These are phyloP conservation scores for Macroventuria anomochaeta DNA, from an alignment of 2,329 filamentous ascomycete species.

Conservation along the genomic window DNA sequence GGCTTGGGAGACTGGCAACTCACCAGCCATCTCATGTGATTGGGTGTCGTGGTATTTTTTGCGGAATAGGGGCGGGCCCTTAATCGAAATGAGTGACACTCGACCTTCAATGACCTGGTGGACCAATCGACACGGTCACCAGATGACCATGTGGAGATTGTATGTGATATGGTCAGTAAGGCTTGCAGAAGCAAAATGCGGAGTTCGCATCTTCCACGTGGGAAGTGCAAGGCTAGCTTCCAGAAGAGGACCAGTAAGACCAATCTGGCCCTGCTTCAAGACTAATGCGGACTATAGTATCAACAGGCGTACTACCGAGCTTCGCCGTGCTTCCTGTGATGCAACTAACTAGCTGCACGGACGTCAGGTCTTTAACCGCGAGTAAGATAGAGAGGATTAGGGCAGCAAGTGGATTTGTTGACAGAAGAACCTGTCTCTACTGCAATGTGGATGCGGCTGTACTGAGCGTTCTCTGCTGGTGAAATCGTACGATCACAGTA, in stretches of 20 bases:
- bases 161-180: slow-evolving; percentile 5
- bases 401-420: background rate
- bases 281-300: background rate
- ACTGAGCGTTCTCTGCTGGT: background rate
- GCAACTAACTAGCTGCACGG: background rate
- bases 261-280: background rate
- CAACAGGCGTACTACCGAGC: slow-evolving; percentile 5
- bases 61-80: slow-evolving; percentile 1
- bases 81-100: background rate
- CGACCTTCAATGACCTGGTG: background rate
- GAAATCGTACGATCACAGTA: slow-evolving; percentile 16
- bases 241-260: slow-evolving; percentile 1
- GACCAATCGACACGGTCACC: background rate
- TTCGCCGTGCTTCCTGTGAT: slow-evolving; percentile 6
- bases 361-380: background rate
- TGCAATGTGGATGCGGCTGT: background rate
- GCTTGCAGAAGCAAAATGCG: slow-evolving; percentile 13
- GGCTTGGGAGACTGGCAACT: background rate
- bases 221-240: slow-evolving; percentile 1
- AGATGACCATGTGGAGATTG: background rate
- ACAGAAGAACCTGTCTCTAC: background rate
- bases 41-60: slow-evolving; percentile 1
- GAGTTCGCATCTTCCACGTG: slow-evolving; percentile 6
- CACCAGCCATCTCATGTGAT: background rate
- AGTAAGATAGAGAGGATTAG: slow-evolving; percentile 7